phyloP scores from a whole-genome alignment of 257 asterid species.

The Paraleonurus japonicus region DNA sequence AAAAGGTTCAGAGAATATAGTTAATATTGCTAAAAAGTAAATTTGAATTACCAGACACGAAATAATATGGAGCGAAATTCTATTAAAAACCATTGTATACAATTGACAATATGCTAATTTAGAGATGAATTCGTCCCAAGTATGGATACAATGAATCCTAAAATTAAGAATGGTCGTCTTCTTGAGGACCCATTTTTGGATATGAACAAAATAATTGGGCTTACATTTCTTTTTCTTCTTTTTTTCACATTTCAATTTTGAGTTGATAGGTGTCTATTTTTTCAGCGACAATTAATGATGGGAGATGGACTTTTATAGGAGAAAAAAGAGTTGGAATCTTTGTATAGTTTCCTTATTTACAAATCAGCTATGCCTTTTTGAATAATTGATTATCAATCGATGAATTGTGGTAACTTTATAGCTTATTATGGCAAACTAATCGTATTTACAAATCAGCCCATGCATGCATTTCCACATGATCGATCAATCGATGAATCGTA shows the following conservation, averaged over 20 bases:
- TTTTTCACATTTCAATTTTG: background rate
- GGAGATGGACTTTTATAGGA: background rate
- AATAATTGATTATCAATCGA: background rate
- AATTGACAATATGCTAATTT: too few relatives aligned
- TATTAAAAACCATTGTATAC: too few relatives aligned
- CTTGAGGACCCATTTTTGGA: constrained; percentile 1
- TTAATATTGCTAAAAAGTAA: too few relatives aligned
- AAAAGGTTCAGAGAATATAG: too few relatives aligned
- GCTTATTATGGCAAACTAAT: background rate
- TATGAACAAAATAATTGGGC: background rate
- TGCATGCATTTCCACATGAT: background rate
- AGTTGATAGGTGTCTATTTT: background rate
- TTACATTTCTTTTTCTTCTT: background rate
- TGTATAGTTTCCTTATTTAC: background rate
- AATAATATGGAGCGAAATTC: background rate
- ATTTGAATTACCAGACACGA: too few relatives aligned
- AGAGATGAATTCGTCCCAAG: background rate
- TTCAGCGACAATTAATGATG: background rate
- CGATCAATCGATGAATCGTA: background rate
- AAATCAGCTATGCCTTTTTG: background rate
- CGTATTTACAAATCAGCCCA: background rate
- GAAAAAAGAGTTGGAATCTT: constrained; percentile 2
- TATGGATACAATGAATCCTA: background rate
- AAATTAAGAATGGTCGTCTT: background rate
- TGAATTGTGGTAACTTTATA: background rate